Base-by-base conservation (phyloP, 1,139 yeast species). In the Yamadazyma sp. region DNA sequence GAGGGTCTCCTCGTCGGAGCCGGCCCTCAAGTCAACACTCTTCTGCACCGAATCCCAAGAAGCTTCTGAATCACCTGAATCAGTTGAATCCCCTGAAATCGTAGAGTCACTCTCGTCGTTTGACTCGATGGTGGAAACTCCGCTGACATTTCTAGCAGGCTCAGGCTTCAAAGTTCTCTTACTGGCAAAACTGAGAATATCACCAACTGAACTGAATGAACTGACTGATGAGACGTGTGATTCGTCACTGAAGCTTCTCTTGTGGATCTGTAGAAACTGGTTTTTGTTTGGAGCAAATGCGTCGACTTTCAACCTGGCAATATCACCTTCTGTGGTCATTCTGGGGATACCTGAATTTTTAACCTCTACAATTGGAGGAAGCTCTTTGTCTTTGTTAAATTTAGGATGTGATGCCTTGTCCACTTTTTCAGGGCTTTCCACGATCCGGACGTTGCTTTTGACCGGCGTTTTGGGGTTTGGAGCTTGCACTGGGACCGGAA, bases 21-120 rank as follows among this genome's bases (percentile, higher is more conserved):
- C 21, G 5, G 21, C 21, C 5, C 21, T 52, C 11, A 67, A 51
- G 37, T 64, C 67, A 14, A 65, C 44, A 17, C 70, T 64, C 29
- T 58, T 54, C 45, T 67, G 72, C 7, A 66, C 42, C 1, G 73
- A 66, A 34, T 62, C 56, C 70, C 70, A 67, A 3, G 70, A 64
- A 18, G 40, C 45, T 24, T 42, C 29, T 17, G 49, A 43, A 5
- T 26, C 34, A 6, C 35, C 25, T 4, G 51, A 46, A 14, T n/a
- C n/a, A n/a, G n/a, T n/a, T n/a, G n/a, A n/a, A n/a, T 26, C 34
- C 6, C 35, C 25, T 4, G 51, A 46, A 14, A 41, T 7, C 1
- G 46, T 45, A 8, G 49, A 45, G 7, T 36, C 41, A 11, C 21
- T 34, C 1, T 41, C 34, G 6, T 23, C 39, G 6, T 17, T 29